These are phyloP conservation scores for Tephrocybe sp. DNA, from an alignment of 768 basidiomycete genomes.

Conservation along the genomic window DNA sequence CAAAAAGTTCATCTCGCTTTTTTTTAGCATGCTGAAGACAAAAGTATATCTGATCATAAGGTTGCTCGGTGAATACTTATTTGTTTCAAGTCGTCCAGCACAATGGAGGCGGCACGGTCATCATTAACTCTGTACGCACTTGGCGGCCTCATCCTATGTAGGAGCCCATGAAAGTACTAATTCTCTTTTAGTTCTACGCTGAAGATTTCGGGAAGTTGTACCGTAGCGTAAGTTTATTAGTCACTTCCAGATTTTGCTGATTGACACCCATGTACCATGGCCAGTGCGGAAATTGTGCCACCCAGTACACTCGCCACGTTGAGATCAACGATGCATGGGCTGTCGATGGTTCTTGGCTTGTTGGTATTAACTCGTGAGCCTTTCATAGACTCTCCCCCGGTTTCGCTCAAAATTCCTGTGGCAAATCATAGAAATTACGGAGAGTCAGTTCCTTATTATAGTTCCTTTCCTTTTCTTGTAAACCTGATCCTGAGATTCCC, in stretches of 20 bases:
- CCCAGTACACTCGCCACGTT: constrained; percentile 28
- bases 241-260: not conserved
- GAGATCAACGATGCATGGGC: constrained; percentile 35
- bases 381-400: not conserved
- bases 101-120: constrained; percentile 36
- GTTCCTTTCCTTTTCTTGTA: not conserved
- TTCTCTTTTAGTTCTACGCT: constrained; percentile 32
- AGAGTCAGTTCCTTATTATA: constrained; percentile 27
- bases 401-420: not conserved
- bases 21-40: constrained; percentile 31
- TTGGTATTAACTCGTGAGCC: constrained; percentile 33
- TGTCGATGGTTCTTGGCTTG: constrained; percentile 28
- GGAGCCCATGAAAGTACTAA: not conserved
- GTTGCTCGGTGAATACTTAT: not conserved
- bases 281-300: constrained; percentile 33
- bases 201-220: constrained; percentile 41
- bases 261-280: not conserved
- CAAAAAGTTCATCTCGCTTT: no score
- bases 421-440: constrained; percentile 31
- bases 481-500: not conserved
- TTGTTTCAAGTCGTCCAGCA: constrained; percentile 30
- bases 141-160: not conserved
- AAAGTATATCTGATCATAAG: constrained; percentile 16
- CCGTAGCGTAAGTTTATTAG: constrained; percentile 31
- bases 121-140: constrained; percentile 34